Base-by-base conservation (phyloP, 2,329 filamentous ascomycete genomes). In the Keithomyces neogunnii region DNA sequence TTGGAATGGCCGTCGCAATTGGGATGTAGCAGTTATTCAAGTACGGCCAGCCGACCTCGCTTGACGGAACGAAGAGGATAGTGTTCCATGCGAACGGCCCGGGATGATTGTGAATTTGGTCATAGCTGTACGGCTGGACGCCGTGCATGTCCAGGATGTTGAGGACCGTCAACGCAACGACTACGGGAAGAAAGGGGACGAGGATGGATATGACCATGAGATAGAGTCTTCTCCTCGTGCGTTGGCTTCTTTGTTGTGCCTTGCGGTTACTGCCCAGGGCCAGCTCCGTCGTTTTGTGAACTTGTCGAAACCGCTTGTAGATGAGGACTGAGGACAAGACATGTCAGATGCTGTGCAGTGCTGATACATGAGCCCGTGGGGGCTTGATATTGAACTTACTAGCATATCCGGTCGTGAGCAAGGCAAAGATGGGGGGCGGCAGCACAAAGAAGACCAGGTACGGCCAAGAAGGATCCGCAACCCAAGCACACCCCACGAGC, bases 141-240 rank as follows among this genome's bases (percentile, higher is more conserved):
- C 59, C 57, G 1, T 55, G 54, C 45, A 66, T 56, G 35, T 57
- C 33, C 38, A 59, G 49, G 45, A 80, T 60, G 63, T 78, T 78
- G 52, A 63, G 42, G 35, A 65, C 64, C 3, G 72, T 57, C 5
- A 76, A 63, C 30, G 68, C 63, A 43, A 75, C 43, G 55, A 70
- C 64, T 4, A 82, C 57, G 1, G 78, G 78, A 0, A 79, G 58
- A 58, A 78, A 81, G 3, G 77, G 69, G 3, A 74, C 56, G 1
- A 82, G 60, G 55, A 81, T 77, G 42, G 69, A 70, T 10, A 80
- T 50, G 11, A 74, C 71, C 73, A 82, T 78, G 55, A 76, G 66
- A 63, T 81, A 82, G 43, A 83, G 72, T 42, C 77, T 74, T 45
- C 73, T 69, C 43, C 71, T 71, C 7, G 77, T 72, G 2, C 77